Conservation (phyloP, 2,329 filamentous ascomycete species). For the Neofusicoccum cordaticola region DNA sequence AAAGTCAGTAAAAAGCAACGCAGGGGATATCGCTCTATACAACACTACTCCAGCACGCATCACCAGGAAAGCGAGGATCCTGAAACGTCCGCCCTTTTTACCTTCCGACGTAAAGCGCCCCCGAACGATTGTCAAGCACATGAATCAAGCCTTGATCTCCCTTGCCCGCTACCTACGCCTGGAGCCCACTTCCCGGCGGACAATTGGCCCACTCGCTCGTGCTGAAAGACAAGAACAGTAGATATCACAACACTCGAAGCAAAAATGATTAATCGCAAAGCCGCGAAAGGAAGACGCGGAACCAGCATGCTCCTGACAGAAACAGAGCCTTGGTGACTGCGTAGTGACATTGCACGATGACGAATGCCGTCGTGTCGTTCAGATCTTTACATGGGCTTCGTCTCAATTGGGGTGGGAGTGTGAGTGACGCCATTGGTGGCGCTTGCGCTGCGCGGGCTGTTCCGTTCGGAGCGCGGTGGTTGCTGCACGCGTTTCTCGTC, state of each 20-base stretch:
- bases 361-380: background rate
- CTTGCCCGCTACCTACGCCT: background rate
- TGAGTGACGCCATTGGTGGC: slow-evolving; percentile 34
- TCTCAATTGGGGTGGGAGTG: slow-evolving; percentile 33
- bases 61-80: background rate
- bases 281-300: background rate
- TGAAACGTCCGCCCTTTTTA: slow-evolving; percentile 13
- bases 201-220: background rate
- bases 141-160: background rate
- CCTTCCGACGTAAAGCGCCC: background rate
- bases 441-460: slow-evolving; percentile 38
- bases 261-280: background rate
- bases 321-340: background rate
- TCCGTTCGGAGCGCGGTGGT: slow-evolving; percentile 38
- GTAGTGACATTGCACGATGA: background rate
- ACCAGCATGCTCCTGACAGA: background rate
- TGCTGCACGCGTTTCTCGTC: slow-evolving; percentile 61
- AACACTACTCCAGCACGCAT: slow-evolving; percentile 4
- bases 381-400: slow-evolving; percentile 12
- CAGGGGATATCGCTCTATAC: slow-evolving; percentile 17
- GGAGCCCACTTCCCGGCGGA: background rate
- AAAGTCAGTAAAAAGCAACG: background rate
- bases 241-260: background rate
- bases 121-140: slow-evolving; percentile 1
- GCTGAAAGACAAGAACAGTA: background rate